Percentiles rank a stretch among this genome's conserved stretches.
Conservation (phyloP, 129 eudicot genomes). For the carrot (Daucus carota) region DH1_v3.0 NC_030382.2:35069001-35069500, state of each 20-base stretch:
- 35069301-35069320: not conserved
- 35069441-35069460: slow-evolving; percentile 98
- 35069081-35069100: not conserved
- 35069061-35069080: not conserved
- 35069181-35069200: slow-evolving; percentile 97
- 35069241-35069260: slow-evolving; percentile 1
- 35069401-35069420: slow-evolving; percentile 88
- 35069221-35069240: slow-evolving; percentile 77
- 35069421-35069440: slow-evolving; percentile 91
- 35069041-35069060: not conserved
- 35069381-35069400: slow-evolving; percentile 11
- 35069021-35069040: not conserved
- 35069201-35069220: slow-evolving; percentile 85
- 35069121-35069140: slow-evolving; percentile 5
- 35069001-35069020: not conserved
- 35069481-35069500: slow-evolving; percentile 44
- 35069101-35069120: not conserved
- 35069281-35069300: not conserved
- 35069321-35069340: not conserved
- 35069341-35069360: slow-evolving; percentile 3
- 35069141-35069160: slow-evolving; percentile 63
- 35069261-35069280: not conserved
- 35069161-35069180: slow-evolving; percentile 95
- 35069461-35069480: slow-evolving; percentile 94
- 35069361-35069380: slow-evolving; percentile 12